These are phyloP conservation scores for Aspergillus sp. DNA, from an alignment of 2,329 filamentous ascomycete species.

Conservation along the genomic window DNA sequence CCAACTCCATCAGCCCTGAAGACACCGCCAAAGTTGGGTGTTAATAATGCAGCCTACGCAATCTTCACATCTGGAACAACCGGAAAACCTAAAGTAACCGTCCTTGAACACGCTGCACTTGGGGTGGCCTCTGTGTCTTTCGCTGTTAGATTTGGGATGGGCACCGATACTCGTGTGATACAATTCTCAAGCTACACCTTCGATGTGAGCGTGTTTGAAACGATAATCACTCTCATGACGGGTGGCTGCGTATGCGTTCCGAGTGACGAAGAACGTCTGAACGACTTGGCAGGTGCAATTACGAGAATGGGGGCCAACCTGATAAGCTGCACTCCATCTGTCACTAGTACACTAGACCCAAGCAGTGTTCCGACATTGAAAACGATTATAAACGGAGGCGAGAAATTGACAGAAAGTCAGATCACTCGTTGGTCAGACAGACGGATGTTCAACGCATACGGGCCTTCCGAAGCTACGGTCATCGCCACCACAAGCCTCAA, in stretches of 20 bases:
- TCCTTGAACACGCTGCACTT: constrained; percentile 61
- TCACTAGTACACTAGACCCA: constrained; percentile 52
- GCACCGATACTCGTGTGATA: constrained; percentile 56
- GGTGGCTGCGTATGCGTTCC: constrained; percentile 64
- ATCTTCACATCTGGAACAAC: constrained; percentile 62
- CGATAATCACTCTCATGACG: constrained; percentile 54
- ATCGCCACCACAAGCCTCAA: constrained; percentile 34
- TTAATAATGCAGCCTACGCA: constrained; percentile 53
- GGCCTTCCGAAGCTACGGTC: constrained; percentile 43
- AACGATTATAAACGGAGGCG: constrained; percentile 46
- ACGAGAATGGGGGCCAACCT: constrained; percentile 52
- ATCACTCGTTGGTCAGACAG: constrained; percentile 46
- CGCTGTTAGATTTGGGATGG: constrained; percentile 51
- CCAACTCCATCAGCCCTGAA: constrained; percentile 20
- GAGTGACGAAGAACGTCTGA: constrained; percentile 49
- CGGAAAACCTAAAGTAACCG: constrained; percentile 59
- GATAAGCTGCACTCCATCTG: constrained; percentile 59
- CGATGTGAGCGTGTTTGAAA: constrained; percentile 56
- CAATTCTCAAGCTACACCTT: constrained; percentile 59
- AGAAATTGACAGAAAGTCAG: constrained; percentile 43
- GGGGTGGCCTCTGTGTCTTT: constrained; percentile 56
- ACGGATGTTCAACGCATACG: constrained; percentile 48
- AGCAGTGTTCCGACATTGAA: constrained; percentile 46
- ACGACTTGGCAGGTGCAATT: constrained; percentile 53
- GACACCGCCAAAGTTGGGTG: constrained; percentile 15